Percentiles rank a stretch among this genome's conserved stretches.
Evolutionary conservation across 2,329 filamentous ascomycete species (phyloP).

Genomic region (Lachnum nothofagi): DNA sequence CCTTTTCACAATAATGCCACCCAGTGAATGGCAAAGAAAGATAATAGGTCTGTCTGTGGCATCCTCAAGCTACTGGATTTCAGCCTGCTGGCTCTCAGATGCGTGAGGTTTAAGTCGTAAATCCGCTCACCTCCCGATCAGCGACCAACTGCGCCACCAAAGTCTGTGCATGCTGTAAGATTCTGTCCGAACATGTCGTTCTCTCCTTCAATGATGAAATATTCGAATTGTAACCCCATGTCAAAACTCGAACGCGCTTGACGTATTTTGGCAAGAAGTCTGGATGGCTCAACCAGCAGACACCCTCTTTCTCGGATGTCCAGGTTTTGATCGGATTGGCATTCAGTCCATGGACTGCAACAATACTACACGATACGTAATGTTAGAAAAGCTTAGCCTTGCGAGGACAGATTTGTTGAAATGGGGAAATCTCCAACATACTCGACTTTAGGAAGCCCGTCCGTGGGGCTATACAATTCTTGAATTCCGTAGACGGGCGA

Average conservation of each 20-base stretch:
- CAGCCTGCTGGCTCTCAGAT: not conserved
- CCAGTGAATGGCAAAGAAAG: slow-evolving; percentile 19
- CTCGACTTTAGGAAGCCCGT: not conserved
- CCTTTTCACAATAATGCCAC: slow-evolving; percentile 24
- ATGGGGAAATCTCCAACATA: not conserved
- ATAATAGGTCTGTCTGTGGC: slow-evolving; percentile 15
- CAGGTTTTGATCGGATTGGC: slow-evolving; percentile 36
- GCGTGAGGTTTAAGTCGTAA: too few relatives aligned
- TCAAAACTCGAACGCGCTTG: slow-evolving; percentile 25
- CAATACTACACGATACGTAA: slow-evolving; percentile 10
- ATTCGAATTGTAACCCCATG: slow-evolving; percentile 29
- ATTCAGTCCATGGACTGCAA: slow-evolving; percentile 40
- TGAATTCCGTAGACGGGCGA: slow-evolving; percentile 3
- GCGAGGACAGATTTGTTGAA: not conserved
- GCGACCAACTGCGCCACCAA: slow-evolving; percentile 7
- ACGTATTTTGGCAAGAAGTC: slow-evolving; percentile 33
- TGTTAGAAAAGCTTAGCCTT: not conserved
- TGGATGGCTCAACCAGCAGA: slow-evolving; percentile 32
- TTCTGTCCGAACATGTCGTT: slow-evolving; percentile 4
- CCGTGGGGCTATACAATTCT: slow-evolving; percentile 1
- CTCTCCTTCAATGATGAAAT: not conserved
- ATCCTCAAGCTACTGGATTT: not conserved
- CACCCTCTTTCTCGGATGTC: slow-evolving; percentile 29
- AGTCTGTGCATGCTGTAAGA: slow-evolving; percentile 11
- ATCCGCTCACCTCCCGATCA: slow-evolving; percentile 7